Conservation (phyloP, 371 early-diverging fungal species). For the Phascolomyces articulosus region DNA sequence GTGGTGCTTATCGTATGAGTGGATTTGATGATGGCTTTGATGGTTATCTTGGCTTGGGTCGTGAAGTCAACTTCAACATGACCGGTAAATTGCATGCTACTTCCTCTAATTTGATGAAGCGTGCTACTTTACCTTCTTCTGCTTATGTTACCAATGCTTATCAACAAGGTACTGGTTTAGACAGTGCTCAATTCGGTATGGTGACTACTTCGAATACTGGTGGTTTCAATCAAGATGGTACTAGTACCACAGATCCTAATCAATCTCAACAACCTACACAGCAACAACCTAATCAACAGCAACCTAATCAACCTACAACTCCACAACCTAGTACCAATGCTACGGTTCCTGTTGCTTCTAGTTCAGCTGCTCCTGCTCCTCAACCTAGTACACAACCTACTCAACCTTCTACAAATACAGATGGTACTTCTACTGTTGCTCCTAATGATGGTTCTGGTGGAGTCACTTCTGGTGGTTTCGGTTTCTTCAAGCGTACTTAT, state of each 20-base stretch:
- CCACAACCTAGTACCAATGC: neutral
- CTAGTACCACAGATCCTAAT: conserved; percentile 7
- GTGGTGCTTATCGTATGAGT: conserved; percentile 50
- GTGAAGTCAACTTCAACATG: conserved; percentile 36
- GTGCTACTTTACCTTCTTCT: conserved; percentile 32
- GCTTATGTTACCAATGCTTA: conserved; percentile 46
- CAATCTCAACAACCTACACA: conserved; percentile 8
- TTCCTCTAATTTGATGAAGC: conserved; percentile 22
- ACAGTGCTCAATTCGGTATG: conserved; percentile 51
- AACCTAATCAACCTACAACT: neutral
- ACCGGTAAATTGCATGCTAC: conserved; percentile 18
- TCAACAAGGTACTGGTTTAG: conserved; percentile 30
- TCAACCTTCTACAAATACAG: no score
- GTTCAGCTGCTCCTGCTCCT: neutral
- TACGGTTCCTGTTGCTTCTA: neutral
- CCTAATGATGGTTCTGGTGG: neutral
- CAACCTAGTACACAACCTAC: no score
- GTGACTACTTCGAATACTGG: conserved; percentile 23
- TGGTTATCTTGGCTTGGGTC: conserved; percentile 54
- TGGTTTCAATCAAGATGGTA: conserved; percentile 32
- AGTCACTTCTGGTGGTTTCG: conserved; percentile 33
- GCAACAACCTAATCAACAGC: conserved; percentile 1
- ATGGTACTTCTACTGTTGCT: neutral
- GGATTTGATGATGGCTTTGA: conserved; percentile 46
- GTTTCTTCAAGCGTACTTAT: conserved; percentile 33